Conservation (phyloP, 352 stramenopile genomes). For the Globisporangium perplexum region DNA sequence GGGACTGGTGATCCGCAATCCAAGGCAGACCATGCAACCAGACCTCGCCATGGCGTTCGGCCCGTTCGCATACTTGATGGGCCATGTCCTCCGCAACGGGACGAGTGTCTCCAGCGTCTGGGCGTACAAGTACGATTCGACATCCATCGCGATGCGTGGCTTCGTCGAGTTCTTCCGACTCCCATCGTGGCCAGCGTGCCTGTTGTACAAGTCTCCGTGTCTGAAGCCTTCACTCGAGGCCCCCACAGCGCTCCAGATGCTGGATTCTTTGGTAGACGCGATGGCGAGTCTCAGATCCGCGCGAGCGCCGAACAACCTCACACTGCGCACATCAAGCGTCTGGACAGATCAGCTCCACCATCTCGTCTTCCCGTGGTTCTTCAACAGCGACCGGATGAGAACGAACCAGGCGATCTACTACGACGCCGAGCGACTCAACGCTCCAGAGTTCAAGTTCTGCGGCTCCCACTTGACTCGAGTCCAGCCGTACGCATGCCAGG, state of each 20-base stretch:
- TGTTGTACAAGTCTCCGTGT: conserved; percentile 11
- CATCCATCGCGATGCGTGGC: conserved; percentile 15
- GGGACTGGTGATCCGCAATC: background rate
- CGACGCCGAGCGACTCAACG: background rate
- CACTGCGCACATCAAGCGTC: conserved; percentile 5
- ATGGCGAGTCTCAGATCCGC: conserved; percentile 1
- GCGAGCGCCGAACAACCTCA: background rate
- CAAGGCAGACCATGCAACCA: background rate
- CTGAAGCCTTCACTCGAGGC: background rate
- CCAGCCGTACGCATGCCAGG: background rate
- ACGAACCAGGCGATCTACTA: conserved; percentile 18
- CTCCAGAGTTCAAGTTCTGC: conserved; percentile 6
- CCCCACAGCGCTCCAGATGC: conserved; percentile 9
- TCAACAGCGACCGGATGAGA: conserved; percentile 6
- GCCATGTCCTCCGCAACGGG: background rate
- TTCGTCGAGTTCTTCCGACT: conserved; percentile 10
- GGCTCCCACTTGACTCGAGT: background rate
- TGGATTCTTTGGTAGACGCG: conserved; percentile 14
- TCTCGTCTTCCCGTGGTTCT: conserved; percentile 20
- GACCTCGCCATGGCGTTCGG: background rate
- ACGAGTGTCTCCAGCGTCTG: conserved; percentile 1
- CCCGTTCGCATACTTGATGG: background rate
- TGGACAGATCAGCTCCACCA: conserved; percentile 17
- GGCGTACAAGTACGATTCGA: conserved; percentile 25
- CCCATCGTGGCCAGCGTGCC: conserved; percentile 13